phyloP scores from a whole-genome alignment of 192 early-diverging fungal genomes.

The Pilobolus umbonatus region DNA sequence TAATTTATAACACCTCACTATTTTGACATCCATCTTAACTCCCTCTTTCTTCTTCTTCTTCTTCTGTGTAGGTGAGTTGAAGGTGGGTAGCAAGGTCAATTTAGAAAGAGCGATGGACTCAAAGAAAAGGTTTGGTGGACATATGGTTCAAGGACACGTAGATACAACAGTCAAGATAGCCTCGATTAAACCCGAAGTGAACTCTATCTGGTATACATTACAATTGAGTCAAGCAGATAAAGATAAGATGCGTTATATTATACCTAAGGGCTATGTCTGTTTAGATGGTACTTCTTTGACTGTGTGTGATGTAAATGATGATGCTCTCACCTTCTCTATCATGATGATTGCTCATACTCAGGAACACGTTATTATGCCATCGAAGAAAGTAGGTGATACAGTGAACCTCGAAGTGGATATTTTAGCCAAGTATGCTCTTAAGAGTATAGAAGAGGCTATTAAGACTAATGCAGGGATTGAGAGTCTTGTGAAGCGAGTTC shows the following conservation, averaged over 20 bases:
- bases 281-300: slow-evolving; percentile 96
- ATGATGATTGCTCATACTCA: slow-evolving; percentile 98
- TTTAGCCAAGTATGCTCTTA: slow-evolving; percentile 87
- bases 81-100: slow-evolving; percentile 81
- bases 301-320: slow-evolving; percentile 81
- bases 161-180: slow-evolving; percentile 79
- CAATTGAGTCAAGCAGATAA: slow-evolving; percentile 43
- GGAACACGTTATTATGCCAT: slow-evolving; percentile 70
- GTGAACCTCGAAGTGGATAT: slow-evolving; percentile 98
- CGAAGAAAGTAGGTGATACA: slow-evolving; percentile 60
- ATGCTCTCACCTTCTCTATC: slow-evolving; percentile 72
- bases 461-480: slow-evolving; percentile 44
- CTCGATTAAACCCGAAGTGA: slow-evolving; percentile 77
- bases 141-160: slow-evolving; percentile 96
- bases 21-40: not conserved
- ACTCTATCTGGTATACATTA: slow-evolving; percentile 77
- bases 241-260: slow-evolving; percentile 74
- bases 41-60: not conserved
- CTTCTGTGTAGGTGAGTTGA: slow-evolving; percentile 53
- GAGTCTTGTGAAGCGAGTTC: slow-evolving; percentile 25
- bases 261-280: slow-evolving; percentile 93
- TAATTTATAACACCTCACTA: slow-evolving; percentile 13
- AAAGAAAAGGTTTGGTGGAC: slow-evolving; percentile 89
- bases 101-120: slow-evolving; percentile 91
- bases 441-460: slow-evolving; percentile 73